These are phyloP conservation scores for Tricharina praecox DNA, from an alignment of 495 filamentous ascomycete genomes.

Conservation along the genomic window DNA sequence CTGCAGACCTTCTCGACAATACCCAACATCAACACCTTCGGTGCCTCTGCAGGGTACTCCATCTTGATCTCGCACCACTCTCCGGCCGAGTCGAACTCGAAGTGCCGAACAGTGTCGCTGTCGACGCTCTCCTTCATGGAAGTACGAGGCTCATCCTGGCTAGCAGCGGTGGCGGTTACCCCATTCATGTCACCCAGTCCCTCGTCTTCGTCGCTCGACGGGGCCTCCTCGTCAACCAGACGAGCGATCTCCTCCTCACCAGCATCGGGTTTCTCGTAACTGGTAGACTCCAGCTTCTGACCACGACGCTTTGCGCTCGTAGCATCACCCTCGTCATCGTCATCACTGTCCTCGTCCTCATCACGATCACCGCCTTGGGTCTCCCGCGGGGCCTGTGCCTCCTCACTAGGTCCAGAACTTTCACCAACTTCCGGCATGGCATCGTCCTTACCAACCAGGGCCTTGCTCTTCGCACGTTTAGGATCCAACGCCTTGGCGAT, in stretches of 20 bases:
- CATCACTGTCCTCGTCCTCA: conserved; percentile 51
- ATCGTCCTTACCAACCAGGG: conserved; percentile 40
- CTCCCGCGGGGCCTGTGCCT: conserved; percentile 33
- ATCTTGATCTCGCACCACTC: conserved; percentile 63
- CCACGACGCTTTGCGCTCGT: conserved; percentile 58
- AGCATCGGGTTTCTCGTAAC: conserved; percentile 82
- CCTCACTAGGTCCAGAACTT: conserved; percentile 49
- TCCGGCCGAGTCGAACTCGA: conserved; percentile 67
- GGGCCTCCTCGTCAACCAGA: conserved; percentile 35
- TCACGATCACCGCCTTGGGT: conserved; percentile 35
- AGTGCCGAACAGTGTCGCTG: conserved; percentile 43
- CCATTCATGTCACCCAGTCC: conserved; percentile 32
- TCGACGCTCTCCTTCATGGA: conserved; percentile 3
- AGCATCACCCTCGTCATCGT: conserved; percentile 66
- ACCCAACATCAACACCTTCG: conserved; percentile 84
- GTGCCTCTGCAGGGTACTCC: conserved; percentile 61
- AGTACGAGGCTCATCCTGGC: conserved; percentile 29
- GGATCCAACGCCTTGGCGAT: conserved; percentile 58
- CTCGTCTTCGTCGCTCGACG: conserved; percentile 42
- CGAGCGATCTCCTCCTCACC: conserved; percentile 56
- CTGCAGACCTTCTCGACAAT: conserved; percentile 64
- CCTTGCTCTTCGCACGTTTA: conserved; percentile 50
- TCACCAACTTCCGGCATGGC: conserved; percentile 69
- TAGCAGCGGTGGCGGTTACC: conserved; percentile 31
- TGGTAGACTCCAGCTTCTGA: conserved; percentile 61